Conservation (phyloP, 345 rosid species). For the Pugionium cornutum region DNA sequence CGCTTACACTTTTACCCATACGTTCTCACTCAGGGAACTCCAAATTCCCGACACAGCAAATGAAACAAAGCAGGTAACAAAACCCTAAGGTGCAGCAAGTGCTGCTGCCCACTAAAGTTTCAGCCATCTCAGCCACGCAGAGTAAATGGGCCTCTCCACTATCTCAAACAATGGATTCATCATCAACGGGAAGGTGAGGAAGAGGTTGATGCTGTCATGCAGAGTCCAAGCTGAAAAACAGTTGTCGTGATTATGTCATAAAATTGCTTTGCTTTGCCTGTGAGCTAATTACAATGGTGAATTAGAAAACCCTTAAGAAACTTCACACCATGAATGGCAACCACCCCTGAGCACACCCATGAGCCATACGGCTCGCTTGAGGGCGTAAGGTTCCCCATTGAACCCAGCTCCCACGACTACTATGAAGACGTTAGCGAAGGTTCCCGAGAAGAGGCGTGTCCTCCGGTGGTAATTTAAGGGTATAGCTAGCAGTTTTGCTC, state of each 20-base stretch:
- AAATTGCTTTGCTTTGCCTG: too few relatives aligned
- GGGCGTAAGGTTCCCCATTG: slow-evolving; percentile 78
- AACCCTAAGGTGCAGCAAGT: slow-evolving; percentile 77
- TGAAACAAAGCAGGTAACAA: slow-evolving; percentile 78
- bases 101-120: slow-evolving; percentile 86
- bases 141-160: slow-evolving; percentile 67
- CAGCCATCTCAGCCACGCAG: slow-evolving; percentile 79
- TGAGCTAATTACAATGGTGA: too few relatives aligned
- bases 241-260: slow-evolving; percentile 70
- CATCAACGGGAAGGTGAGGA: slow-evolving; percentile 90
- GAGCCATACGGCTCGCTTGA: slow-evolving; percentile 91
- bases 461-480: slow-evolving; percentile 42
- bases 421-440: slow-evolving; percentile 87
- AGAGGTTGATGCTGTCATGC: slow-evolving; percentile 53
- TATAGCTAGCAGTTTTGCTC: slow-evolving; percentile 35
- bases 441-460: slow-evolving; percentile 71
- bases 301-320: too few relatives aligned
- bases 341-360: slow-evolving; percentile 68
- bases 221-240: slow-evolving; percentile 71
- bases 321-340: slow-evolving; percentile 58
- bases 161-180: slow-evolving; percentile 91
- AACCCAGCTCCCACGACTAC: slow-evolving; percentile 84
- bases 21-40: slow-evolving; percentile 66
- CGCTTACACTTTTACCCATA: slow-evolving; percentile 42
- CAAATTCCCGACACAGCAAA: slow-evolving; percentile 75